Conservation (phyloP, 306 rosid genomes). For the Vachellia pachyceras region DNA sequence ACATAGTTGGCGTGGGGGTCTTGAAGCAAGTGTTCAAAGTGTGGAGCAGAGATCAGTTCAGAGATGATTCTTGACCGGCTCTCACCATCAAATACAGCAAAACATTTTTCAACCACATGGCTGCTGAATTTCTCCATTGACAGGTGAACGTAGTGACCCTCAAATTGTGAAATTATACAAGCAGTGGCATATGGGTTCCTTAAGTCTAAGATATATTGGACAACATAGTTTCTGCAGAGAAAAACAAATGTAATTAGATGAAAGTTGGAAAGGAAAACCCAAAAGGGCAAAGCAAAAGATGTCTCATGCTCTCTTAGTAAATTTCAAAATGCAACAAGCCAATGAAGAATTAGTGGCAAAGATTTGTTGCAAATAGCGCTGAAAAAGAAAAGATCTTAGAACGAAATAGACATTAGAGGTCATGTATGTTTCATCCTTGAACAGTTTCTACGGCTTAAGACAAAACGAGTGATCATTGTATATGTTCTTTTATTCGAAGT, state of each 20-base stretch:
- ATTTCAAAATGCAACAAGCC: conserved; percentile 6
- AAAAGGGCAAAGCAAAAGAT: background rate
- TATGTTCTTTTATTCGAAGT: conserved; percentile 3
- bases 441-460: conserved; percentile 3
- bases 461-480: background rate
- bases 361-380: background rate
- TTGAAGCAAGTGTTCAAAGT: conserved; percentile 63
- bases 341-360: background rate
- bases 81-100: conserved; percentile 43
- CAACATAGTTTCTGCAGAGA: conserved; percentile 70
- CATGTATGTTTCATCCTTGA: background rate
- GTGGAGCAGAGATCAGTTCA: conserved; percentile 56
- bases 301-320: background rate
- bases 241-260: conserved; percentile 18
- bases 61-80: conserved; percentile 44
- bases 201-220: conserved; percentile 64
- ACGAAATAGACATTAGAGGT: background rate
- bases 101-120: conserved; percentile 79
- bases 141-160: conserved; percentile 58
- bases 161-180: conserved; percentile 50
- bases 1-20: conserved; percentile 74
- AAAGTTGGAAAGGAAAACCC: conserved; percentile 8
- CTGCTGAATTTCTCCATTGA: conserved; percentile 78
- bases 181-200: conserved; percentile 53
- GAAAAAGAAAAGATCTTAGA: background rate